Conservation (phyloP, 2,329 filamentous ascomycete species). For the Aureobasidium sp. region DNA sequence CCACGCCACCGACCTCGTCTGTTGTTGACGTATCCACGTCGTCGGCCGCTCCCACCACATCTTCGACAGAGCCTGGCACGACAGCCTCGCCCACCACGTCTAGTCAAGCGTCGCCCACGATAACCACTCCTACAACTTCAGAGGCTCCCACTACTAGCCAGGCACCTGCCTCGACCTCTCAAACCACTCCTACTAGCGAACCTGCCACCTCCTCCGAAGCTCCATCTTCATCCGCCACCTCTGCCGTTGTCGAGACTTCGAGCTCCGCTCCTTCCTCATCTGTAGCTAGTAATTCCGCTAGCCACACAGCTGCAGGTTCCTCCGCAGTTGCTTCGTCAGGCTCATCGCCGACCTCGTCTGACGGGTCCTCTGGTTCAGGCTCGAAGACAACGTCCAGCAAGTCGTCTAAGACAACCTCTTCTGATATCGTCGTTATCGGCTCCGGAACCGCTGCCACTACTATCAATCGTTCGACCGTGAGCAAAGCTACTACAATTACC, state of each 20-base stretch:
- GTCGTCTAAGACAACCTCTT: constrained; percentile 15
- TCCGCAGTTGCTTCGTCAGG: background rate
- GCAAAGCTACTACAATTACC: constrained; percentile 31
- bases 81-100: background rate
- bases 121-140: background rate
- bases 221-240: constrained; percentile 13
- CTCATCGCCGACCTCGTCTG: constrained; percentile 13
- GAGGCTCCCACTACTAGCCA: constrained; percentile 6
- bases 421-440: constrained; percentile 19
- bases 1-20: constrained; percentile 1
- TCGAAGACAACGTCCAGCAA: background rate
- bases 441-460: constrained; percentile 25
- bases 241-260: background rate
- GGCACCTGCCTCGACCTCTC: background rate
- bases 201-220: background rate
- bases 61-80: background rate
- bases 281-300: constrained; percentile 3
- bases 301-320: constrained; percentile 15
- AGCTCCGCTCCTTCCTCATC: background rate
- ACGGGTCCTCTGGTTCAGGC: constrained; percentile 20
- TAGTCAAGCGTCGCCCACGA: background rate
- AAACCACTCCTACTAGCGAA: background rate
- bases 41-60: background rate
- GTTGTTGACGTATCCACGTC: constrained; percentile 11
- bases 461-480: constrained; percentile 30